Base-by-base conservation (phyloP, 2,329 filamentous ascomycete species). In the Lasiodiplodia sp. region DNA sequence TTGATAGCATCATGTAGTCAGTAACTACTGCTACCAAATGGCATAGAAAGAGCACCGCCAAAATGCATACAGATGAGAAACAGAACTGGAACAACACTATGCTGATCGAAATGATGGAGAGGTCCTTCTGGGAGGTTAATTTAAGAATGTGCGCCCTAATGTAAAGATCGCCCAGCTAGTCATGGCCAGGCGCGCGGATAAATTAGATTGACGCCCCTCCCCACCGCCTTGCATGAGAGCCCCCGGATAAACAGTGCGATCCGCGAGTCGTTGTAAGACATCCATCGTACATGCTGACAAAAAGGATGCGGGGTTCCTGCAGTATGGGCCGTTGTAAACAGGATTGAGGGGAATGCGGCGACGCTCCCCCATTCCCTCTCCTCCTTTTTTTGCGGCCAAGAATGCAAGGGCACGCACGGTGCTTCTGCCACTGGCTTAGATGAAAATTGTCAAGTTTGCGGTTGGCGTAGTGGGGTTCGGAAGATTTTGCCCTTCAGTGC, bases 161-260 rank as follows among this genome's bases (percentile, higher is more conserved):
- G 58, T 63, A 51, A 40, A 18, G 58, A 63, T 63, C 58, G 37
- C 23, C 57, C 25, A 49, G 58, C 58, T 63, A 63, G 57, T 62
- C 56, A 60, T 44, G 56, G 16, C 18, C n/a, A 10, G 31, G n/a
- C 2, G 28, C 57, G 34, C 55, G 31, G 58, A 25, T 44, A 31
- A 63, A 49, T 16, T 25, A 21, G 8, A 47, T 11, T 2, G 10
- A 18, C 12, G 10, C 25, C 53, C 31, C 34, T 31, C 53, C 18
- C 16, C 53, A 38, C n/a, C 8, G 14, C 12, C 37, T n/a, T 23
- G 14, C 23, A 28, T 62, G 8, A 12, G 56, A 7, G 8, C 18
- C 37, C 12, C 25, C 58, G 58, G 58, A 49, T 63, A 63, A 63
- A 23, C 11, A 28, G 3, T 10, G 31, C 8, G 31, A 34, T 34